These are phyloP conservation scores for Aspergillus felis DNA, from an alignment of 2,329 filamentous ascomycete genomes.

Conservation along the genomic window DNA sequence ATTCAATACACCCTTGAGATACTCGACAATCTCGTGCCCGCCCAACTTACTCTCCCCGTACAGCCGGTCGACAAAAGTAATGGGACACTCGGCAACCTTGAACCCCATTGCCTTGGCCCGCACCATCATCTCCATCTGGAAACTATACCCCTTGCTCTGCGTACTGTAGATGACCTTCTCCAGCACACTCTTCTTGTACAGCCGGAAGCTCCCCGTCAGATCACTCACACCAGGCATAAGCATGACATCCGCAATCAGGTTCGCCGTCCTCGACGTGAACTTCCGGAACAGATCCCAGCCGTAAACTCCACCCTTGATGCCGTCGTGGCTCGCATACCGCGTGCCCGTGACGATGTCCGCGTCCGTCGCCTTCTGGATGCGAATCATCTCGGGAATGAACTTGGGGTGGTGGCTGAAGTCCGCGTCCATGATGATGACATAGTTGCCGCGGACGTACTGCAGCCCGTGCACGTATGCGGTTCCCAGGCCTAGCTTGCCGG, in stretches of 20 bases:
- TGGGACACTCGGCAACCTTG: slow-evolving; percentile 91
- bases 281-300: slow-evolving; percentile 95
- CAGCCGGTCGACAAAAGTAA: slow-evolving; percentile 89
- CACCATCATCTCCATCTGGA: slow-evolving; percentile 99
- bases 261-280: slow-evolving; percentile 68
- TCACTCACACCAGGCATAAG: slow-evolving; percentile 91
- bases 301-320: slow-evolving; percentile 69
- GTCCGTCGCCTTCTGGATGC: slow-evolving; percentile 68
- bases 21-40: slow-evolving; percentile 93
- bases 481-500: slow-evolving; percentile 94
- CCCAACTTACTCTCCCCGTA: slow-evolving; percentile 96
- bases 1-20: slow-evolving; percentile 77
- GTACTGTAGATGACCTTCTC: slow-evolving; percentile 87
- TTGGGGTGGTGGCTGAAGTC: slow-evolving; percentile 99
- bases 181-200: slow-evolving; percentile 89
- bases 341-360: slow-evolving; percentile 98
- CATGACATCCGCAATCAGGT: slow-evolving; percentile 92
- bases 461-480: slow-evolving; percentile 95
- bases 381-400: slow-evolving; percentile 94
- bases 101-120: slow-evolving; percentile 93
- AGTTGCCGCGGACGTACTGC: slow-evolving; percentile 86
- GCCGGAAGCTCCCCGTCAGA: slow-evolving; percentile 85
- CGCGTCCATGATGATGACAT: slow-evolving; percentile 99
- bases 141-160: slow-evolving; percentile 95
- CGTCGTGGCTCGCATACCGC: slow-evolving; percentile 74